Conservation (phyloP, 441 rosid species). For the Populus hybrid region DNA sequence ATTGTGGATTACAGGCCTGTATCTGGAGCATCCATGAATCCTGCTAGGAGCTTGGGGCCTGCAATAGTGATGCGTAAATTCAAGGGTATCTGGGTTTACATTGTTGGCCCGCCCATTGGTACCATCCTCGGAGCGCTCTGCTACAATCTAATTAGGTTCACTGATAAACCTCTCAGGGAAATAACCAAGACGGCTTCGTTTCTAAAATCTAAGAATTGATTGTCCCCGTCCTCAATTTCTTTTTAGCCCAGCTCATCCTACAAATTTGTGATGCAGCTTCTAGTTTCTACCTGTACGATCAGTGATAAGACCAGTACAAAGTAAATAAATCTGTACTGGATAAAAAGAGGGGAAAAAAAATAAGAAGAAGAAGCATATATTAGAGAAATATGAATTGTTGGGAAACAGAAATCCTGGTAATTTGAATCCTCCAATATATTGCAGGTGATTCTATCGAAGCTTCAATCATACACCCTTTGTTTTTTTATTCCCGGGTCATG, state of each 20-base stretch:
- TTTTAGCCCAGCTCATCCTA: background rate
- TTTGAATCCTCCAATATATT: background rate
- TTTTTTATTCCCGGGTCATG: background rate
- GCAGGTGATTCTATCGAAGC: background rate
- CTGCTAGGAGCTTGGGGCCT: conserved; percentile 72
- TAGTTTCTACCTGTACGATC: too few relatives aligned
- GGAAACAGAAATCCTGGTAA: too few relatives aligned
- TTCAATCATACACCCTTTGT: background rate
- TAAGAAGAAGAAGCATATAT: too few relatives aligned
- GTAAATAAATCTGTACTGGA: background rate
- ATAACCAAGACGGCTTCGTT: conserved; percentile 27
- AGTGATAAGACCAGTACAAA: background rate
- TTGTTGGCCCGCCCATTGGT: conserved; percentile 55
- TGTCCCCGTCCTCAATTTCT: background rate
- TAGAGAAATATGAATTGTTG: too few relatives aligned
- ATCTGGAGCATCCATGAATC: conserved; percentile 88
- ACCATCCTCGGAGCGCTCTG: conserved; percentile 46
- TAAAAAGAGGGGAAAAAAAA: too few relatives aligned
- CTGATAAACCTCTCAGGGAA: conserved; percentile 44
- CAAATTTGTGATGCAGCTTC: background rate
- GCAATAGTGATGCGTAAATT: conserved; percentile 50
- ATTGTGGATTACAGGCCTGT: conserved; percentile 41
- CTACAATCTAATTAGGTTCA: conserved; percentile 50
- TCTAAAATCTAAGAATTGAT: background rate
- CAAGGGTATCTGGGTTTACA: conserved; percentile 62